Evolutionary conservation across 176 grass and related monocot species (phyloP).

Genomic region (Panicum miliaceum): DNA sequence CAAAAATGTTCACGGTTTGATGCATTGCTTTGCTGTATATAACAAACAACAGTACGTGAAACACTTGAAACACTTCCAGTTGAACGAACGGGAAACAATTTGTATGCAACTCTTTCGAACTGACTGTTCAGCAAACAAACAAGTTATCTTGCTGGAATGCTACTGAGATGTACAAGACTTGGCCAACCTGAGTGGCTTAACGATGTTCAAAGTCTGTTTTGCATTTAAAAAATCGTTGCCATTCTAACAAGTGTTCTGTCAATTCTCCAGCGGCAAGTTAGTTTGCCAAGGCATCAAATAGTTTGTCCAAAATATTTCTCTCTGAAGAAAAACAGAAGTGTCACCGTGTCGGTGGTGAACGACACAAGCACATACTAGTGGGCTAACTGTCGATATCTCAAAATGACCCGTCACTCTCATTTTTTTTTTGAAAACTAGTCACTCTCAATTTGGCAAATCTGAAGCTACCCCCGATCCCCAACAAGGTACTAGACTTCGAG

Average conservation of each 20-base stretch:
- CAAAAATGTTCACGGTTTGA: conserved; percentile 3
- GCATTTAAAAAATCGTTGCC: background rate
- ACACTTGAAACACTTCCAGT: background rate
- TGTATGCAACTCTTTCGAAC: background rate
- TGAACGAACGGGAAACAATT: conserved; percentile 10
- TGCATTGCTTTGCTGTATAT: conserved; percentile 8
- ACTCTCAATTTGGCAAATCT: too few species aligned
- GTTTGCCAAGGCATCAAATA: background rate
- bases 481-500: too few species aligned
- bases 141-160: background rate
- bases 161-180: background rate
- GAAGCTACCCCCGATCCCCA: too few species aligned
- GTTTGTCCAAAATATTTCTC: background rate
- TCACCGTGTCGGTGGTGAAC: too few species aligned
- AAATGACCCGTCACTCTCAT: too few species aligned
- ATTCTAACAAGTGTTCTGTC: background rate
- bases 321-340: too few species aligned
- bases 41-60: background rate
- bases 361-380: too few species aligned
- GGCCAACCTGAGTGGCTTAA: background rate
- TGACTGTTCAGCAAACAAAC: conserved; percentile 19
- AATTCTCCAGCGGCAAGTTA: background rate
- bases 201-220: background rate
- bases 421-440: too few species aligned
- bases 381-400: too few species aligned